Conservation (phyloP, 176 grass and related monocot species). For the Coix lacrymajobi region DNA sequence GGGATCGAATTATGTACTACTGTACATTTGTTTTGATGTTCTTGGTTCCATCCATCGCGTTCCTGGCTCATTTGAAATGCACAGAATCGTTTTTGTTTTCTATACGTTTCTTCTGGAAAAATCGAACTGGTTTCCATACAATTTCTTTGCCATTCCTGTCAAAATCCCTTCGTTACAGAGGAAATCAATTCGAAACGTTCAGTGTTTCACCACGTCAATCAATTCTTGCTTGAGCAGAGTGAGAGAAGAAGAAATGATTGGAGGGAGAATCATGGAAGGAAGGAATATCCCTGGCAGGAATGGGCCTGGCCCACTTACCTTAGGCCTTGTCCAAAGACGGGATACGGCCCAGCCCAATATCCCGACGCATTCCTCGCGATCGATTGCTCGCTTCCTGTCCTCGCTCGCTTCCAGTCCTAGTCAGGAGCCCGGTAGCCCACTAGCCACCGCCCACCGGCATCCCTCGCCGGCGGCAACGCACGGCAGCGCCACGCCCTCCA, state of each 20-base stretch:
- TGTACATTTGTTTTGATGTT: background rate
- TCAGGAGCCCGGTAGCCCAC: too few species aligned
- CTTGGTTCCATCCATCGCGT: background rate
- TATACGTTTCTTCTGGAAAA: background rate
- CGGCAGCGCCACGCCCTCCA: background rate
- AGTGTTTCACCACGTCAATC: background rate
- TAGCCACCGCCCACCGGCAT: too few species aligned
- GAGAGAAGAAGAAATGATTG: background rate
- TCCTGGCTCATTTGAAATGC: too few species aligned
- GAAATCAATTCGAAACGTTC: too few species aligned
- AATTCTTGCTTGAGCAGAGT: background rate
- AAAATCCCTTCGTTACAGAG: too few species aligned
- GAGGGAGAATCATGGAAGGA: background rate
- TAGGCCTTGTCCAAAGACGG: background rate
- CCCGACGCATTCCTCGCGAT: background rate
- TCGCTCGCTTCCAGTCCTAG: too few species aligned
- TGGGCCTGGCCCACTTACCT: background rate
- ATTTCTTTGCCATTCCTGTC: background rate
- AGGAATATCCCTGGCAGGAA: background rate
- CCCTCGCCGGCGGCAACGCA: too few species aligned
- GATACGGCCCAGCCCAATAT: background rate
- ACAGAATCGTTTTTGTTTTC: too few species aligned
- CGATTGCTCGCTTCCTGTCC: too few species aligned
- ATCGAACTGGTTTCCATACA: background rate
- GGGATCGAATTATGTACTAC: background rate